These are phyloP conservation scores for Pisolithus albus DNA, from an alignment of 768 basidiomycete species.

Conservation along the genomic window DNA sequence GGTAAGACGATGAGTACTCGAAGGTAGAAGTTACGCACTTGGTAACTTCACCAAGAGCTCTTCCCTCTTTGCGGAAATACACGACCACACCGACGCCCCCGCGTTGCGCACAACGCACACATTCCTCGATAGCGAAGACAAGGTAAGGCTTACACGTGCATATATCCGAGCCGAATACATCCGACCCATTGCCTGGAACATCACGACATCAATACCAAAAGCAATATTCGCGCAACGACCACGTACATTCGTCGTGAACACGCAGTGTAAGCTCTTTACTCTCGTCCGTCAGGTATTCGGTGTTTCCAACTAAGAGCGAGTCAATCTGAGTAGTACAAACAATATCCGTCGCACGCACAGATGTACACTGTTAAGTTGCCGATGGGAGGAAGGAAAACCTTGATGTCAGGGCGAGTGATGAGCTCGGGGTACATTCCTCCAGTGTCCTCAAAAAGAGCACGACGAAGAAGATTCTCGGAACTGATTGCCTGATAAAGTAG, in stretches of 20 bases:
- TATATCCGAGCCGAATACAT: slow-evolving; percentile 92
- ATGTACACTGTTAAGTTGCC: slow-evolving; percentile 90
- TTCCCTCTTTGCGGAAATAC: slow-evolving; percentile 92
- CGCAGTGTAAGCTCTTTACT: slow-evolving; percentile 79
- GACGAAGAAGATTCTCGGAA: slow-evolving; percentile 75
- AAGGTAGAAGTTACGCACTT: slow-evolving; percentile 44
- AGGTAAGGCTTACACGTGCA: slow-evolving; percentile 93
- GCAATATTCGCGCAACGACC: background rate
- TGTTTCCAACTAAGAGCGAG: slow-evolving; percentile 61
- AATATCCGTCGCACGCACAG: slow-evolving; percentile 38
- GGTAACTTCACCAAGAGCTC: slow-evolving; percentile 89
- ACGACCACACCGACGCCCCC: slow-evolving; percentile 91
- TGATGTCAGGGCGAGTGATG: slow-evolving; percentile 91
- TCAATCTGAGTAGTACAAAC: background rate
- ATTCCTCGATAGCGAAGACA: slow-evolving; percentile 89
- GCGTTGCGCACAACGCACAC: slow-evolving; percentile 71
- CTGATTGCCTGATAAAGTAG: slow-evolving; percentile 28
- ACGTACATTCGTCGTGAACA: slow-evolving; percentile 87
- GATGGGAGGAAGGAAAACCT: slow-evolving; percentile 93
- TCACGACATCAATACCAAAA: background rate
- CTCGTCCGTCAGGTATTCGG: slow-evolving; percentile 67
- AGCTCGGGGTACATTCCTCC: slow-evolving; percentile 96
- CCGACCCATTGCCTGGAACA: slow-evolving; percentile 74
- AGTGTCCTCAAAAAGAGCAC: slow-evolving; percentile 94
- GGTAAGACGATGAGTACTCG: background rate